Conservation (phyloP, 352 stramenopile genomes). For the Aphanomyces cochlioides region DNA sequence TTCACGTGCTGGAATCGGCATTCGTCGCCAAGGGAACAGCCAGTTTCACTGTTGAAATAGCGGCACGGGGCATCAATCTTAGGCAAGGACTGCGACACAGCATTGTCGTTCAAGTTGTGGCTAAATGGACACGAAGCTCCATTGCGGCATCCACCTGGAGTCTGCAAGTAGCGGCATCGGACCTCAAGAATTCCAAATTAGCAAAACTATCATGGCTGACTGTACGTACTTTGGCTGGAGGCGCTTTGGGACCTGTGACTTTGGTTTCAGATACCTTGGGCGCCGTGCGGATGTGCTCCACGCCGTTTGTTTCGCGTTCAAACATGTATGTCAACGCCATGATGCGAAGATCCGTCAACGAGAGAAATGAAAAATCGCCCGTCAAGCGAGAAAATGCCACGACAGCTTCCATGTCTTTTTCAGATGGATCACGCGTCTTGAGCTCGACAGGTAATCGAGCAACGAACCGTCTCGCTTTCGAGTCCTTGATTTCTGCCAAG, state of each 20-base stretch:
- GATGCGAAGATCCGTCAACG: conserved; percentile 80
- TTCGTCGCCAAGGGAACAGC: conserved; percentile 66
- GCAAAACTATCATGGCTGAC: neutral
- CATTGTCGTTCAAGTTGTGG: conserved; percentile 48
- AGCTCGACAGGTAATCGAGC: conserved; percentile 73
- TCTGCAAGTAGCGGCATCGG: conserved; percentile 52
- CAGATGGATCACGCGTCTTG: conserved; percentile 72
- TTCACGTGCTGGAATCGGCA: conserved; percentile 72
- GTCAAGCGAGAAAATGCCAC: conserved; percentile 82
- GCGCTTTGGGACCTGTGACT: conserved; percentile 54
- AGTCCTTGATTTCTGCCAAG: conserved; percentile 78
- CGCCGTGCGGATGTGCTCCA: conserved; percentile 62
- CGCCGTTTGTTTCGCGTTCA: conserved; percentile 68
- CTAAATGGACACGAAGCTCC: conserved; percentile 75
- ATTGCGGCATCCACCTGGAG: conserved; percentile 76
- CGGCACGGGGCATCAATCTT: conserved; percentile 74
- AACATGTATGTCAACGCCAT: conserved; percentile 87
- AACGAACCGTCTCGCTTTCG: conserved; percentile 61
- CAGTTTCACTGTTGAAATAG: conserved; percentile 68
- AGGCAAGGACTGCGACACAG: conserved; percentile 29
- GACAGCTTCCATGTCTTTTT: conserved; percentile 71
- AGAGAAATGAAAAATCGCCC: conserved; percentile 80
- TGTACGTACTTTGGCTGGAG: conserved; percentile 48
- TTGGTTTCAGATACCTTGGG: conserved; percentile 67
- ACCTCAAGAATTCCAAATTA: conserved; percentile 1